Base-by-base conservation (phyloP, 331 rosid genomes). In the Erythrophleum ivorense region DNA sequence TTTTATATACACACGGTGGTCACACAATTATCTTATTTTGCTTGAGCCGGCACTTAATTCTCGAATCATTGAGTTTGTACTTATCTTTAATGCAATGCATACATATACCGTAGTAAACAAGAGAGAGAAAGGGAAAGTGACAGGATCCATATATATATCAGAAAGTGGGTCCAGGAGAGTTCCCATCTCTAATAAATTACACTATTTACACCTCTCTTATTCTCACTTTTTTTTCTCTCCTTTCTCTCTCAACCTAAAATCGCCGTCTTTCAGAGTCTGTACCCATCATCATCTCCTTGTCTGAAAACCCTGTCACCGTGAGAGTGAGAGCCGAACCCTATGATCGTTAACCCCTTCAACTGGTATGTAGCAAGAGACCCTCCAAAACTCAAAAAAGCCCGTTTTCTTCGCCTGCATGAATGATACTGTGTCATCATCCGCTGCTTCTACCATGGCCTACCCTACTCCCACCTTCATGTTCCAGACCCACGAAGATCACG, bases 321-420 rank as follows among this genome's bases (percentile, higher is more conserved):
- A 91, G 92, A 91, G 89, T 88, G 92, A 91, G 97, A 91, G 93
- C 93, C 93, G 80, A 84, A 86, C 79, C 82, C 64, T 84, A 77
- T 63, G 63, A 78, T 79, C 88, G 40, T 65, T 65, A 81, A 16
- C 76, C 76, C 64, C 78, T 80, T 80, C 78, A 74, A 82, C 84
- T 78, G 49, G 19, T 34, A 34, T 64, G 34, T 64, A 64, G 70
- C 70, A 7, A 34, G 12, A 64, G 1, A 64, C 12, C 41, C 66
- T 11, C 6, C 66, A 60, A 9, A 60, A 21, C 65, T 33, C 66
- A 24, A 24, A 60, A 59, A 24, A 31, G 12, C 33, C 66, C 18
- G 66, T 60, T 10, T 29, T 2, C 48, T 55, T 64, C 70, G 14
- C 36, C 78, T 85, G 85, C 85, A 84, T 86, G 88, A 80, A 79